These are phyloP conservation scores for Sarcodon aspratus DNA, from an alignment of 768 basidiomycete genomes.

Conservation along the genomic window DNA sequence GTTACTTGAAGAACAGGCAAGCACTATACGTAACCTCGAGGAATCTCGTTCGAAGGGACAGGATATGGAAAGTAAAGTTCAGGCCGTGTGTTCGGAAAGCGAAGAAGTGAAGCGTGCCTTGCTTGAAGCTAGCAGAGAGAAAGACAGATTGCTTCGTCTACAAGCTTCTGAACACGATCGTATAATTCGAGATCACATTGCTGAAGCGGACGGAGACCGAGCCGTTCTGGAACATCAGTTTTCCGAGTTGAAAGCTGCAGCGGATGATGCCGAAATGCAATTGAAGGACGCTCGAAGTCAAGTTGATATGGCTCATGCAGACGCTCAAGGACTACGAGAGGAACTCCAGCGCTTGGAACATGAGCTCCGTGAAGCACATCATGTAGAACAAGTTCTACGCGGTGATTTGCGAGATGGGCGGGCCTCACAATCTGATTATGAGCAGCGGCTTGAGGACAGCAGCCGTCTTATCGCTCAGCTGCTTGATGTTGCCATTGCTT, in stretches of 20 bases:
- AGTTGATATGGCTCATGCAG: conserved; percentile 52
- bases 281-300: conserved; percentile 52
- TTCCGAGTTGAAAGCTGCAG: conserved; percentile 52
- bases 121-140: conserved; percentile 59
- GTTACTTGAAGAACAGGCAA: conserved; percentile 69
- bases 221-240: conserved; percentile 88
- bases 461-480: conserved; percentile 71
- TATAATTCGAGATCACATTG: conserved; percentile 74
- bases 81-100: conserved; percentile 58
- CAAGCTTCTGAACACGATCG: conserved; percentile 64
- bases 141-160: conserved; percentile 60
- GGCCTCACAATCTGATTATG: conserved; percentile 54
- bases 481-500: conserved; percentile 67
- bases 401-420: conserved; percentile 66
- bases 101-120: conserved; percentile 59
- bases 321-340: conserved; percentile 57
- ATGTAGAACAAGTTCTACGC: conserved; percentile 56
- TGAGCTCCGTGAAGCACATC: conserved; percentile 56
- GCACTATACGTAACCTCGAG: conserved; percentile 57
- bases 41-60: conserved; percentile 66
- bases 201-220: conserved; percentile 88
- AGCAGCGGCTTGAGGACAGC: conserved; percentile 53
- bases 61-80: conserved; percentile 66
- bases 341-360: conserved; percentile 63
- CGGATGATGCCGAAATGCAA: conserved; percentile 51